Base-by-base conservation (phyloP, 2,329 filamentous ascomycete species). In the Colletotrichum paranaense region DNA sequence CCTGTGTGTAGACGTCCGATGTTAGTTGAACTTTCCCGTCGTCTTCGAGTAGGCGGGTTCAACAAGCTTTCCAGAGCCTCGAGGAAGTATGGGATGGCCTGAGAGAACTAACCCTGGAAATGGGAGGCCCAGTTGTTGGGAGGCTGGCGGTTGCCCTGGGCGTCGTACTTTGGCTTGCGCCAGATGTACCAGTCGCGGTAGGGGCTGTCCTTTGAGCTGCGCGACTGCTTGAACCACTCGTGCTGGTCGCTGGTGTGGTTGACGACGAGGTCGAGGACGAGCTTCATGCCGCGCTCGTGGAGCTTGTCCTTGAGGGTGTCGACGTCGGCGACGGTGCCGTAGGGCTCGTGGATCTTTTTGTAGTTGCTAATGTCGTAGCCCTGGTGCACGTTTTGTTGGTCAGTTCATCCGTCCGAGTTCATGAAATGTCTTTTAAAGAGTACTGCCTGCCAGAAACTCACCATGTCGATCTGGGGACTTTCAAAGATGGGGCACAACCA, bases 351-450 rank as follows among this genome's bases (percentile, higher is more conserved):
- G 64, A 95, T 91, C 42, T 83, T 85, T 76, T 89, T 87, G 76
- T 95, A 95, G 80, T 95, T 88, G 14, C 88, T 88, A 65, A 94
- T 89, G 78, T 94, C 93, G 79, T 94, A 94, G 53, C 92, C 84
- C 92, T 84, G 57, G 53, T 35, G 11, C 6, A 32, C 19, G n/a
- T 6, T 8, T 16, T 16, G 8, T 28, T 14, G 35, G 62, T 70
- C 6, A 30, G n/a, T 49, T 22, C 19, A 19, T 24, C 24, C 28
- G 42, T 30, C 5, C 24, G 11, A 24, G 12, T n/a, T 14, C 5
- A 16, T 57, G 14, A 2, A 30, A 22, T 38, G 19, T 32, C 30
- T 32, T 32, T 32, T 32, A 2, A 3, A 9, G 30, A 32, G 30
- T 32, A 32, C 30, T 2, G 30, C 30, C 30, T 11, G 30, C 30